A percentile compares a stretch with the other conserved stretches of the same genome.
phyloP scores from a whole-genome alignment of 805 yeast species.

The Saccharomyces eubayanus region DNA sequence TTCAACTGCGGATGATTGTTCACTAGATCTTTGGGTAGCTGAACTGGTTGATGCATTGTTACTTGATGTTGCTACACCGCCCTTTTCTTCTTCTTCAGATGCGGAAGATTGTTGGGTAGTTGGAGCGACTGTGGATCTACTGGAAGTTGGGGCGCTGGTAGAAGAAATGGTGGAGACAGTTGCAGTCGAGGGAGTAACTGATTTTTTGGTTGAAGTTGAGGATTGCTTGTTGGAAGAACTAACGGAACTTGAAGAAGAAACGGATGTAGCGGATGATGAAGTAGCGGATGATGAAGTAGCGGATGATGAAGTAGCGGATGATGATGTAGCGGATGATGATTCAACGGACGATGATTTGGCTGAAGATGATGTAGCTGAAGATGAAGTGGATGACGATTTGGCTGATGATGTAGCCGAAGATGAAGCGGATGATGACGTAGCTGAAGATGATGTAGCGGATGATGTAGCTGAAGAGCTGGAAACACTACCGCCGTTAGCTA shows the following conservation, averaged over 20 bases:
- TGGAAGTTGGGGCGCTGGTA: constrained; percentile 11
- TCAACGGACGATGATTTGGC: constrained; percentile 6
- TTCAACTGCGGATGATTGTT: not conserved
- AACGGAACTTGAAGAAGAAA: not conserved
- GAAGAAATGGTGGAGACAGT: constrained; percentile 11
- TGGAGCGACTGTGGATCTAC: constrained; percentile 6
- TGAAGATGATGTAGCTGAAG: constrained; percentile 7
- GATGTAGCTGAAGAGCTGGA: constrained; percentile 8
- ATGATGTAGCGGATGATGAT: constrained; percentile 10
- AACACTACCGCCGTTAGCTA: constrained; percentile 21
- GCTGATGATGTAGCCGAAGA: constrained; percentile 7
- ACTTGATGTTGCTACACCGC: not conserved
- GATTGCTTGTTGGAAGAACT: not conserved
- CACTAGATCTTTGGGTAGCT: not conserved
- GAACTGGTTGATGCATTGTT: not conserved
- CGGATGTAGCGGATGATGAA: constrained; percentile 3
- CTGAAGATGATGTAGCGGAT: constrained; percentile 4
- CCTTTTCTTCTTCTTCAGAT: not conserved
- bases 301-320: constrained; percentile 8
- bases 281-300: constrained; percentile 4
- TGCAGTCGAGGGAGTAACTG: constrained; percentile 6
- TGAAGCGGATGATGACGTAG: constrained; percentile 6
- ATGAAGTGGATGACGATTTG: too few relatives aligned
- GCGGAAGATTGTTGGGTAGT: constrained; percentile 1
- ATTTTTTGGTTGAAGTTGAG: not conserved